Percentiles rank a stretch among this genome's conserved stretches.
phyloP scores from a whole-genome alignment of 371 early-diverging fungal genomes.

The Coemansia sp. region DNA sequence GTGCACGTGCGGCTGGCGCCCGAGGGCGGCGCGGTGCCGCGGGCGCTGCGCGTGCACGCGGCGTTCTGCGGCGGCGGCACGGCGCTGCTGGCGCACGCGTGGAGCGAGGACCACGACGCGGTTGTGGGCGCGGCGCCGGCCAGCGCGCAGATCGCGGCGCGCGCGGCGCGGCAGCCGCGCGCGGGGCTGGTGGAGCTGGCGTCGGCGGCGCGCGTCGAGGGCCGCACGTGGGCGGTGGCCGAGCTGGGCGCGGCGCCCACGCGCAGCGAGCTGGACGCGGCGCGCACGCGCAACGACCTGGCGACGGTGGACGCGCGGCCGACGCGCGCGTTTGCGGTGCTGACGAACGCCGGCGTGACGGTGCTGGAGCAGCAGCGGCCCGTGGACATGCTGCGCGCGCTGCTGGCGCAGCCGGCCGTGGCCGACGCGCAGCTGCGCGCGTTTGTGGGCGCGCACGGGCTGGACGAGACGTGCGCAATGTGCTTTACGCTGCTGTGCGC shows the following conservation, averaged over 20 bases:
- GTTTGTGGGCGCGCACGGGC: constrained; percentile 64
- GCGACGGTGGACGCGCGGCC: constrained; percentile 61
- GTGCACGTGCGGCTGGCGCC: constrained; percentile 70
- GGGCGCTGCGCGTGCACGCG: constrained; percentile 56
- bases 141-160: constrained; percentile 57
- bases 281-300: constrained; percentile 61
- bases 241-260: constrained; percentile 51
- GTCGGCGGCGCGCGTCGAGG: constrained; percentile 60
- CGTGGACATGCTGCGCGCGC: constrained; percentile 63
- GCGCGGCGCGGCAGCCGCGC: constrained; percentile 38
- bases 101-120: constrained; percentile 63
- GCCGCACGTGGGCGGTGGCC: constrained; percentile 77
- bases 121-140: constrained; percentile 63
- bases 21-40: constrained; percentile 29
- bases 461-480: constrained; percentile 72
- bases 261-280: neutral
- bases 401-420: constrained; percentile 42
- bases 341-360: constrained; percentile 68
- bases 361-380: constrained; percentile 71
- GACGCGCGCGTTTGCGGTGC: constrained; percentile 65
- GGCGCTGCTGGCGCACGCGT: constrained; percentile 61
- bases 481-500: constrained; percentile 65
- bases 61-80: constrained; percentile 64
- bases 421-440: constrained; percentile 53
- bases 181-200: constrained; percentile 42